Base-by-base conservation (phyloP, 345 rosid genomes). In the Linum lewisii region DNA sequence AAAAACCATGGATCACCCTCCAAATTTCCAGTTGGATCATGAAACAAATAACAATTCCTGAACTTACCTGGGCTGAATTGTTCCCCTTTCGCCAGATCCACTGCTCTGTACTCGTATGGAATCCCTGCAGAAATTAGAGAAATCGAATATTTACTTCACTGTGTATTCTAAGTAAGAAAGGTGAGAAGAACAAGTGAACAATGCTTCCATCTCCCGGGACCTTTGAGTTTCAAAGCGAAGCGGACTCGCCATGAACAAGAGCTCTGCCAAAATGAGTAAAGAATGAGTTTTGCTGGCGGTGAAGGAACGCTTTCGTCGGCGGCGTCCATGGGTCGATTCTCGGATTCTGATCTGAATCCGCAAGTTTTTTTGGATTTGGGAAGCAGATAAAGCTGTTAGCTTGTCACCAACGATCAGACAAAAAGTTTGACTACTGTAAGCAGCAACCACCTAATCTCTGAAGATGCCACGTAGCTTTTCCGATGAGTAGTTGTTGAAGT, bases 241-340 rank as follows among this genome's bases (percentile, higher is more conserved):
- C 82, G 82, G 63, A 79, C 80, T n/a, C 87, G 87, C 87, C 87
- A 79, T 19, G 84, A 56, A 23, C 84, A 82, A n/a, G 87, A 79
- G 67, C 87, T 79, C 66, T 75, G 79, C 81, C 81, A 82, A 68
- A 53, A 77, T 18, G 82, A 77, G 63, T 73, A 82, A 54, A 79
- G 57, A 6, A 75, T 50, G 24, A 73, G 78, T 58, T 69, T 67
- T 7, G 77, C 36, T 37, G 70, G 54, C 58, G 74, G 58, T 56
- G 70, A 64, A 32, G 16, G 34, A 29, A 4, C 7, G 34, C 7
- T 29, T 29, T 29, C 7, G 3, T 26, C 32, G 32, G 32, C 32
- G 32, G 32, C 32, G 34, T 29, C 34, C 34, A 29, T 29, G 34
- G 34, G 7, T 29, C 34, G 34, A 1, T 29, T n/a, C n/a, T n/a